Evolutionary conservation across 345 rosid species (phyloP).

Genomic region (Eucalyptus shirleyi): DNA sequence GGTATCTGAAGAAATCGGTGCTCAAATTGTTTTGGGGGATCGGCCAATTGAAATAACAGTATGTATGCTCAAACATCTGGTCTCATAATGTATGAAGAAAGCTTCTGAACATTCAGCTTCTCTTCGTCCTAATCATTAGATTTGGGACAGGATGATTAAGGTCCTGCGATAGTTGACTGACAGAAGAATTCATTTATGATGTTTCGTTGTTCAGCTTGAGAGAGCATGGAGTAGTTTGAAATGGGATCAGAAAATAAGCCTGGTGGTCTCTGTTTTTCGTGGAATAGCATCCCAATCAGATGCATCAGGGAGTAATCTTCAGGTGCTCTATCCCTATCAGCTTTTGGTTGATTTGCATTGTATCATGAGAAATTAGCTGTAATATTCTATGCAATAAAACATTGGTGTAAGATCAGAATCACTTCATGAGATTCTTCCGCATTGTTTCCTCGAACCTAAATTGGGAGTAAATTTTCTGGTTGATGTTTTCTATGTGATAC

Average conservation of each 20-base stretch:
- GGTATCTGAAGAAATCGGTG: constrained; percentile 75
- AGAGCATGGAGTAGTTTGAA: constrained; percentile 76
- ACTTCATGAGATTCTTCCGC: not conserved
- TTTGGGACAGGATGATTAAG: not conserved
- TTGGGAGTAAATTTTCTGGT: not conserved
- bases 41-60: constrained; percentile 87
- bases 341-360: not conserved
- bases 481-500: not conserved
- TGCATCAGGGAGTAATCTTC: constrained; percentile 17
- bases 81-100: not conserved
- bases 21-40: constrained; percentile 84
- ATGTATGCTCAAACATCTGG: not conserved
- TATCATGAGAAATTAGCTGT: not conserved
- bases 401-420: not conserved
- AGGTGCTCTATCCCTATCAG: constrained; percentile 10
- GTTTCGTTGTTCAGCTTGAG: constrained; percentile 33
- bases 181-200: not conserved
- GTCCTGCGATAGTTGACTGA: not conserved
- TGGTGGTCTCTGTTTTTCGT: constrained; percentile 32
- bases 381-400: not conserved
- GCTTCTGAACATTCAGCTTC: not conserved
- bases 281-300: constrained; percentile 54
- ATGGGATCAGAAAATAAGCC: constrained; percentile 42
- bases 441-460: not conserved
- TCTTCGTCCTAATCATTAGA: not conserved